Percentiles rank a stretch among this genome's conserved stretches.
Evolutionary conservation across 2,329 filamentous ascomycete species (phyloP).

Genomic region (Scedosporium dehoogii): DNA sequence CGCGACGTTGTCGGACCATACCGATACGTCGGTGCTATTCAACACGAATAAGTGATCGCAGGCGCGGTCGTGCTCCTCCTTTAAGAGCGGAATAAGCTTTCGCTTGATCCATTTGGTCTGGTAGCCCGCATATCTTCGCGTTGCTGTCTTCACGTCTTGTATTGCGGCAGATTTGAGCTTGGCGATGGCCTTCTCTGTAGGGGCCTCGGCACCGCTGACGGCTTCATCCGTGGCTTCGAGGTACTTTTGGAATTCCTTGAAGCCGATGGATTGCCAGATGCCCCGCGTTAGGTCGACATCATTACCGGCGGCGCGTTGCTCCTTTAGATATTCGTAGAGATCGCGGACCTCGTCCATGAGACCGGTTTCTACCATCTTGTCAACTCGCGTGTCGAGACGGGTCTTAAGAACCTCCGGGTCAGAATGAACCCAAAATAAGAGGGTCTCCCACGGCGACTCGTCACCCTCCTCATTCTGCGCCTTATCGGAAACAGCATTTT

Average conservation of each 20-base stretch:
- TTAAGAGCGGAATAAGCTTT: slow-evolving; percentile 65
- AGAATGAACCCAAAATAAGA: slow-evolving; percentile 84
- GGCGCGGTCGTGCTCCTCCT: slow-evolving; percentile 38
- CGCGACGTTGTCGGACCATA: slow-evolving; percentile 56
- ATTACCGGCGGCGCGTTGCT: slow-evolving; percentile 29
- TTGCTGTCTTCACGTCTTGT: slow-evolving; percentile 71
- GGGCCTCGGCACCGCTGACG: slow-evolving; percentile 11
- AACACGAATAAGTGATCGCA: slow-evolving; percentile 62
- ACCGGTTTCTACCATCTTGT: slow-evolving; percentile 63
- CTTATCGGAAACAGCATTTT: slow-evolving; percentile 21
- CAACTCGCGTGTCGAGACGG: slow-evolving; percentile 67
- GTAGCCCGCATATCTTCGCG: slow-evolving; percentile 75
- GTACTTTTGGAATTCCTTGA: slow-evolving; percentile 79
- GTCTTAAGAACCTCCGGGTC: slow-evolving; percentile 55
- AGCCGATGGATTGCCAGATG: slow-evolving; percentile 95
- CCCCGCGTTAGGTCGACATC: slow-evolving; percentile 65
- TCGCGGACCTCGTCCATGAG: slow-evolving; percentile 39
- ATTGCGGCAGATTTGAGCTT: slow-evolving; percentile 50
- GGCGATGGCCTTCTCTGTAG: slow-evolving; percentile 30
- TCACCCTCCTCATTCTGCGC: slow-evolving; percentile 14
- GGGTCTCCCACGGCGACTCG: slow-evolving; percentile 34
- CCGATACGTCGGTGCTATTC: slow-evolving; percentile 61
- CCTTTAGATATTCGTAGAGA: slow-evolving; percentile 32
- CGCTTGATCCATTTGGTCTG: slow-evolving; percentile 81
- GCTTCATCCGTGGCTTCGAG: slow-evolving; percentile 34